Percentiles rank a stretch among this genome's conserved stretches.
Conservation (phyloP, 108 stramenopile species). For the Fistulifera solaris region DNA sequence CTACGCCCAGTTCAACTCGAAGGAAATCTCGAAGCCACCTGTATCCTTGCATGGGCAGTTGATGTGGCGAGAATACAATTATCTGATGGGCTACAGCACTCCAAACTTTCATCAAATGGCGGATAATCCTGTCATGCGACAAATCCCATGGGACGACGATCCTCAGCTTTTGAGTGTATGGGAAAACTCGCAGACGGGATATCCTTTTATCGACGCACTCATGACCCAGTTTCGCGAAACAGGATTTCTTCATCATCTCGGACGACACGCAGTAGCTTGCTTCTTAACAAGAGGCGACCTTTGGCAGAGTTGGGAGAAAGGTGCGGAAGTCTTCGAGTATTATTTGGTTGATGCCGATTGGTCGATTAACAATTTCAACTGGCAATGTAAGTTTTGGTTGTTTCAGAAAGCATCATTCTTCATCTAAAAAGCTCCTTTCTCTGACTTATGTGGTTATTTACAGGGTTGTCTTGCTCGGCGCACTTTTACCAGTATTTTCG, state of each 20-base stretch:
- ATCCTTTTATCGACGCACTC: constrained; percentile 93
- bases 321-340: constrained; percentile 72
- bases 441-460: no score
- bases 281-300: constrained; percentile 96
- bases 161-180: constrained; percentile 62
- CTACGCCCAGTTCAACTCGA: constrained; percentile 12
- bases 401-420: no score
- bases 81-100: constrained; percentile 60
- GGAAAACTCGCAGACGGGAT: constrained; percentile 89
- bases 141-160: constrained; percentile 86
- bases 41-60: constrained; percentile 90
- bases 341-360: constrained; percentile 92
- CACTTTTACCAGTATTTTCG: constrained; percentile 94
- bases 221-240: constrained; percentile 88
- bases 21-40: constrained; percentile 72
- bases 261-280: constrained; percentile 92
- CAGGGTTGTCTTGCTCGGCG: constrained; percentile 76
- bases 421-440: no score
- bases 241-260: constrained; percentile 97
- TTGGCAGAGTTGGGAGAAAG: constrained; percentile 92
- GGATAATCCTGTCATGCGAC: constrained; percentile 61
- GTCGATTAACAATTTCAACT: constrained; percentile 91
- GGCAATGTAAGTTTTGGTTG: constrained; percentile 45
- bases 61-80: constrained; percentile 92
- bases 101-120: constrained; percentile 65